Conservation (phyloP, 179 eudicot species). For the Camellia oleifera region DNA sequence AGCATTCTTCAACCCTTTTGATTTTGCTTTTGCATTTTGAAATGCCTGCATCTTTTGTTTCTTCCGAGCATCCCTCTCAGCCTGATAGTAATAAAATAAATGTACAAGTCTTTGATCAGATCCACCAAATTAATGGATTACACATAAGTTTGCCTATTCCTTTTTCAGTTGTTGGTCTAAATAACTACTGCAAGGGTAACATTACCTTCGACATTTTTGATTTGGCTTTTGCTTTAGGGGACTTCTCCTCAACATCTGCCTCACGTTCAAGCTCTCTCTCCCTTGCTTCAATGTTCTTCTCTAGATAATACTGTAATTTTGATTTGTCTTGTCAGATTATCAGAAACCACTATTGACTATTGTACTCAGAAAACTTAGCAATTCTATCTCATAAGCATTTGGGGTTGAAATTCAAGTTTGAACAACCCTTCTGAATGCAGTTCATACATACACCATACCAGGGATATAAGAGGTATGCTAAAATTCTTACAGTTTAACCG, state of each 20-base stretch:
- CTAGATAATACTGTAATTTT: slow-evolving; percentile 72
- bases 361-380: background rate
- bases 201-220: slow-evolving; percentile 94
- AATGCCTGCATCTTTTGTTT: slow-evolving; percentile 87
- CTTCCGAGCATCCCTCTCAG: slow-evolving; percentile 89
- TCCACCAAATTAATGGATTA: background rate
- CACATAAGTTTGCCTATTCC: background rate
- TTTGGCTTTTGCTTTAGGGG: slow-evolving; percentile 88
- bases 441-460: background rate
- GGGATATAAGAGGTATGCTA: background rate
- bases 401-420: background rate
- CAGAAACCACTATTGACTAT: slow-evolving; percentile 6
- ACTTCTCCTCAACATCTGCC: slow-evolving; percentile 83
- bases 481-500: background rate
- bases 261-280: slow-evolving; percentile 76
- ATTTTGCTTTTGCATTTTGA: slow-evolving; percentile 83
- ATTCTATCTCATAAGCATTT: background rate
- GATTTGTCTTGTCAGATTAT: background rate
- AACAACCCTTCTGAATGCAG: background rate
- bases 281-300: slow-evolving; percentile 95
- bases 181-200: background rate
- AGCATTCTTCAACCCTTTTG: slow-evolving; percentile 64
- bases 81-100: slow-evolving; percentile 37
- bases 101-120: background rate
- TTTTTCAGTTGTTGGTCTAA: background rate